Evolutionary conservation across 306 rosid species (phyloP).

Genomic region (Albizia julibrissin): DNA sequence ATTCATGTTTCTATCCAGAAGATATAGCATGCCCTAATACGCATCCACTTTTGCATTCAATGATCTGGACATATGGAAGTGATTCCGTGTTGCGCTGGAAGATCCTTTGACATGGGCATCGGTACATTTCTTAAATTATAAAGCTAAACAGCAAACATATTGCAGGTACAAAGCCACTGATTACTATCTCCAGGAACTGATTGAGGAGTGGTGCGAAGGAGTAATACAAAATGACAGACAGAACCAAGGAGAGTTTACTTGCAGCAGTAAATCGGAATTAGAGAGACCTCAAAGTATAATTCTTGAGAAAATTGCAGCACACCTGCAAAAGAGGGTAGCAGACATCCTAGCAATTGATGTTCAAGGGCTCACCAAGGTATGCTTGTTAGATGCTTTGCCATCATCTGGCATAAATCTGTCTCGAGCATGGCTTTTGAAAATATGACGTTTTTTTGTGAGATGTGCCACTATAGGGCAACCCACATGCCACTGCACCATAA

Average conservation of each 20-base stretch:
- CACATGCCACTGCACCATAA: no score
- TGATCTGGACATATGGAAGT: slow-evolving; percentile 1
- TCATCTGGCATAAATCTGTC: slow-evolving; percentile 24
- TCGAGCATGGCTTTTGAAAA: slow-evolving; percentile 29
- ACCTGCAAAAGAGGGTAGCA: slow-evolving; percentile 71
- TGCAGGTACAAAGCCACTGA: slow-evolving; percentile 83
- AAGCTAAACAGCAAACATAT: slow-evolving; percentile 13
- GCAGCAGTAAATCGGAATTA: slow-evolving; percentile 42
- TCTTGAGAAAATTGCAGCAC: slow-evolving; percentile 87
- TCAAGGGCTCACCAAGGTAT: slow-evolving; percentile 89
- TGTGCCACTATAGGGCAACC: no score
- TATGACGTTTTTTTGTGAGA: neutral
- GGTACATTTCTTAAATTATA: neutral
- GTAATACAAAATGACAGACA: slow-evolving; percentile 63
- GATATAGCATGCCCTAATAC: slow-evolving; percentile 4
- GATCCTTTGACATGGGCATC: slow-evolving; percentile 18
- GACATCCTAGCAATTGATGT: slow-evolving; percentile 80
- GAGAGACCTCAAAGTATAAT: slow-evolving; percentile 69
- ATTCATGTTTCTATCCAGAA: neutral
- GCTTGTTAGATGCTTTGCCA: slow-evolving; percentile 12
- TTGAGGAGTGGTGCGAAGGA: slow-evolving; percentile 98
- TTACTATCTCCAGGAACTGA: slow-evolving; percentile 71
- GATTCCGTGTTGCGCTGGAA: neutral
- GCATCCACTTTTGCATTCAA: neutral
- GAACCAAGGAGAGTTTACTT: slow-evolving; percentile 51